Evolutionary conservation across 306 rosid genomes (phyloP).

Genomic region (Comarum palustre): DNA sequence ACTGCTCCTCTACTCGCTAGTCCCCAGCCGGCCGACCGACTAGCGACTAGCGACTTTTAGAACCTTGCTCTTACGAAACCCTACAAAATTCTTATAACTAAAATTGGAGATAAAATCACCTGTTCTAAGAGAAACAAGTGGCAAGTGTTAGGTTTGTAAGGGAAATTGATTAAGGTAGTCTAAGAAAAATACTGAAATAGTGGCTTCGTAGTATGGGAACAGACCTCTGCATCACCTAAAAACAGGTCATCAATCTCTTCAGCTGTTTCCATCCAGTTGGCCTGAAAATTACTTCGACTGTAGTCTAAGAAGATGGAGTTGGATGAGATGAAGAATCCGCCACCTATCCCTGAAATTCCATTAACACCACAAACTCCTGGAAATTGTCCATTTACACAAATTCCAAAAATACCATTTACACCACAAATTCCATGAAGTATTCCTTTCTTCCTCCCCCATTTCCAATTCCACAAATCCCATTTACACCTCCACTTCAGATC

Average conservation of each 20-base stretch:
- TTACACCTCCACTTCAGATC: background rate
- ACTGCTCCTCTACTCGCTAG: too few species aligned
- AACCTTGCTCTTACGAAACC: too few species aligned
- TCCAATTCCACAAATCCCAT: slow-evolving; percentile 5
- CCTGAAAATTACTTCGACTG: slow-evolving; percentile 43
- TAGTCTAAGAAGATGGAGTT: slow-evolving; percentile 17
- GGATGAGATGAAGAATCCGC: slow-evolving; percentile 20
- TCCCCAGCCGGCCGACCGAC: too few species aligned
- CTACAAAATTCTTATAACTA: background rate
- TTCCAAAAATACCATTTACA: background rate
- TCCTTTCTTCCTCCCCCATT: slow-evolving; percentile 4
- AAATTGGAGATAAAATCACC: background rate
- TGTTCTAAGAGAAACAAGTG: background rate
- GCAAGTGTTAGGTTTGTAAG: background rate
- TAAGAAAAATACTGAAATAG: background rate
- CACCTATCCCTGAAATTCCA: slow-evolving; percentile 22
- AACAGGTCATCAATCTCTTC: slow-evolving; percentile 85
- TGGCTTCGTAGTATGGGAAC: slow-evolving; percentile 13
- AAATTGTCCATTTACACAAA: background rate
- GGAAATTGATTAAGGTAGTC: background rate
- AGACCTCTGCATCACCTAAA: slow-evolving; percentile 89
- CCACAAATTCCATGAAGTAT: background rate
- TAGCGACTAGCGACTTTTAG: too few species aligned
- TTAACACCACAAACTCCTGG: slow-evolving; percentile 13
- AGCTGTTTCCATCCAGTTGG: slow-evolving; percentile 74